These are phyloP conservation scores for Panicum miliaceum DNA, from an alignment of 176 grass and related monocot genomes.

Conservation along the genomic window DNA sequence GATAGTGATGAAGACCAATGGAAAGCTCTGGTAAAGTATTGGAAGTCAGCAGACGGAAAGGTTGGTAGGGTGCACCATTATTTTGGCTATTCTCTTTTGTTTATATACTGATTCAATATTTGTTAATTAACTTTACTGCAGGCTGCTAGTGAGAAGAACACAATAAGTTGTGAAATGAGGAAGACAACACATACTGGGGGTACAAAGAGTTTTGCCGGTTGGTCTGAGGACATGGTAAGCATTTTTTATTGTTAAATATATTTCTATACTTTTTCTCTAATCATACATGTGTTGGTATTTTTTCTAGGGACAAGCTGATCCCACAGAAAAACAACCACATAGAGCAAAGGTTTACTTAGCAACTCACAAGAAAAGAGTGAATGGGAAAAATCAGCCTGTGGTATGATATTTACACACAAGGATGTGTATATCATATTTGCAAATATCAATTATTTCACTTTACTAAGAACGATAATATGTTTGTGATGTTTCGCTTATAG, in stretches of 20 bases:
- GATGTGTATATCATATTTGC: too few relatives aligned
- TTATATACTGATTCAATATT: background rate
- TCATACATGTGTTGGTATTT: background rate
- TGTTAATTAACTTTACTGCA: background rate
- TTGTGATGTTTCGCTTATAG: background rate
- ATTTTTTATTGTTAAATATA: background rate
- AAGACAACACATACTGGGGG: slow-evolving; percentile 32
- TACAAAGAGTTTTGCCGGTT: slow-evolving; percentile 43
- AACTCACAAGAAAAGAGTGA: slow-evolving; percentile 23
- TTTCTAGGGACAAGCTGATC: too few relatives aligned
- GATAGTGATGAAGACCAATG: background rate
- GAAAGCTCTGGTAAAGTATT: background rate
- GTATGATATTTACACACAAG: background rate
- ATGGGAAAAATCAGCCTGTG: background rate
- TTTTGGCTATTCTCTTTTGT: background rate
- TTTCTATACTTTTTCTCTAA: background rate
- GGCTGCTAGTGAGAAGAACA: slow-evolving; percentile 21
- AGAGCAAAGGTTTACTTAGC: slow-evolving; percentile 33
- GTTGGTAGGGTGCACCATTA: background rate
- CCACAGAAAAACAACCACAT: slow-evolving; percentile 27
- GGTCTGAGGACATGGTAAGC: slow-evolving; percentile 32
- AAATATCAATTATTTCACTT: too few relatives aligned
- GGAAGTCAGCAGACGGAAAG: slow-evolving; percentile 1
- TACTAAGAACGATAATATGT: background rate
- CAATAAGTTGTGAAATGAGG: background rate